Conservation (phyloP, 129 eudicot genomes). For the Artemisia argyi region DNA sequence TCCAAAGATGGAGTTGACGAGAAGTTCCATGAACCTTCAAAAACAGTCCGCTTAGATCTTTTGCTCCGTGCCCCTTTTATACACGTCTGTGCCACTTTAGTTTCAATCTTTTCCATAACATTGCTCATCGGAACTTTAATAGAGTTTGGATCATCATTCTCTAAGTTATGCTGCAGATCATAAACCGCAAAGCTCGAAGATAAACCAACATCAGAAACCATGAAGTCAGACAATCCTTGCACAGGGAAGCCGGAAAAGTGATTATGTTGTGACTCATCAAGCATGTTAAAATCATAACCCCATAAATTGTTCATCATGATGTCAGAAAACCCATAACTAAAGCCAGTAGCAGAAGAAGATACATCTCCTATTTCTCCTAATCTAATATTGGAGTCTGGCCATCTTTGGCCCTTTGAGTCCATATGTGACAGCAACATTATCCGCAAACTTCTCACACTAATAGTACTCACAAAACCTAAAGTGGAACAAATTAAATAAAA, state of each 20-base stretch:
- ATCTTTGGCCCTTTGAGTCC: conserved; percentile 41
- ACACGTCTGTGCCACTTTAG: conserved; percentile 26
- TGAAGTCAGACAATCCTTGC: conserved; percentile 25
- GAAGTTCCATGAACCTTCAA: conserved; percentile 27
- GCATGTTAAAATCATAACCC: conserved; percentile 30
- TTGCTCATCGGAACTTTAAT: not conserved
- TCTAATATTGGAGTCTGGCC: conserved; percentile 27
- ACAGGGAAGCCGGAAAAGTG: conserved; percentile 21
- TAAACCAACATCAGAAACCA: conserved; percentile 28
- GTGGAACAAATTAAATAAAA: not conserved
- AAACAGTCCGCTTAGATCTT: conserved; percentile 34
- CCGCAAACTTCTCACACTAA: conserved; percentile 16
- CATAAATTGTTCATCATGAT: conserved; percentile 32
- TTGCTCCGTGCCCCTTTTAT: conserved; percentile 35
- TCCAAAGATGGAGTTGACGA: conserved; percentile 8
- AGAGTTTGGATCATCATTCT: conserved; percentile 40
- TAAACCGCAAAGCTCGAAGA: conserved; percentile 24
- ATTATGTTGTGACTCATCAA: conserved; percentile 29
- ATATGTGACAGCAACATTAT: conserved; percentile 37
- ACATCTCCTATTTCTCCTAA: conserved; percentile 47
- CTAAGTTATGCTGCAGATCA: conserved; percentile 22
- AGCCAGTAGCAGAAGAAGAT: conserved; percentile 24
- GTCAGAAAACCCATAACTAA: conserved; percentile 36
- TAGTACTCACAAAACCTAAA: conserved; percentile 13
- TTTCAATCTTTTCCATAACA: conserved; percentile 13